Evolutionary conservation across 208 protist genomes (phyloP).

Genomic region (Acanthamoeba royreba): DNA sequence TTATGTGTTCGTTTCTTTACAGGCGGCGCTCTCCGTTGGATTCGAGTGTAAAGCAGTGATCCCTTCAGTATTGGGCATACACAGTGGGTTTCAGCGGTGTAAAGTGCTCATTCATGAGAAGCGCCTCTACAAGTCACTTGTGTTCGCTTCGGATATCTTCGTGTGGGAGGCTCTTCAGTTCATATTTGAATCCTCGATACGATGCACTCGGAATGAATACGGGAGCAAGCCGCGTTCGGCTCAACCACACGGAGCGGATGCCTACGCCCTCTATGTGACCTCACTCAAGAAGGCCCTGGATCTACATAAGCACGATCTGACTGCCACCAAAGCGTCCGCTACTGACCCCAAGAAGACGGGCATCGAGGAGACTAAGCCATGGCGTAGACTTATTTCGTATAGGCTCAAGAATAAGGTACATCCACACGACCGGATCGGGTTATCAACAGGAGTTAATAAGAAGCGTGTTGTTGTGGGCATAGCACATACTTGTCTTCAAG

Average conservation of each 20-base stretch:
- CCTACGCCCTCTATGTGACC: not conserved
- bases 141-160: not conserved
- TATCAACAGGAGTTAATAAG: not conserved
- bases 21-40: not conserved
- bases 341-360: not conserved
- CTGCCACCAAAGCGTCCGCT: not conserved
- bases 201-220: not conserved
- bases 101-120: not conserved
- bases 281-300: not conserved
- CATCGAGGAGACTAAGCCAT: not conserved
- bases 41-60: not conserved
- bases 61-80: not conserved
- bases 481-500: not conserved
- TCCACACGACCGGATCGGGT: too few relatives aligned
- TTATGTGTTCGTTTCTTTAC: not conserved
- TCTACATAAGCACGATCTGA: not conserved
- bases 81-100: not conserved
- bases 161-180: not conserved
- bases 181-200: not conserved
- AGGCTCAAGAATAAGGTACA: not conserved
- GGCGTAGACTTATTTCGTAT: not conserved
- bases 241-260: not conserved
- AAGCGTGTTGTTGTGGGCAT: not conserved
- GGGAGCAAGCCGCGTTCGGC: not conserved
- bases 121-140: not conserved